Conservation (phyloP, 2,329 filamentous ascomycete genomes). For the Neocucurbitaria cava region DNA sequence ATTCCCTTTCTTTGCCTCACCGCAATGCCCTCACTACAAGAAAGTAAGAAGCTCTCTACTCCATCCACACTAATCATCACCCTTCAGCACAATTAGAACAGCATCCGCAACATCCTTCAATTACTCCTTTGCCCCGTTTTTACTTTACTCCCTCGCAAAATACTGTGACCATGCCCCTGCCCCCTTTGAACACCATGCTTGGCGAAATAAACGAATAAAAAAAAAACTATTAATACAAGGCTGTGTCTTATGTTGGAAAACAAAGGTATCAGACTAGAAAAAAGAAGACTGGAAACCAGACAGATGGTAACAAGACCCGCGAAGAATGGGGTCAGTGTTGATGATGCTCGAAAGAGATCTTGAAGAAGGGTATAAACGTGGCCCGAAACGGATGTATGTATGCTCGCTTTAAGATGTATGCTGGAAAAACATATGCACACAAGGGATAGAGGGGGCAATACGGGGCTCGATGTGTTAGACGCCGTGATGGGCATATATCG, state of each 20-base stretch:
- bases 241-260: neutral
- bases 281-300: neutral
- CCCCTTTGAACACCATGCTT: conserved; percentile 22
- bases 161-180: conserved; percentile 5
- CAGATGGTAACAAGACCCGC: neutral
- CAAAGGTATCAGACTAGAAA: neutral
- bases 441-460: neutral
- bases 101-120: neutral
- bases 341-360: conserved; percentile 11
- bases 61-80: no score
- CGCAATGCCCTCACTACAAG: no score
- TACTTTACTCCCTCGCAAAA: conserved; percentile 1
- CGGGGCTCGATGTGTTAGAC: neutral
- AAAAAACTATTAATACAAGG: conserved; percentile 17
- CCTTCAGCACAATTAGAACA: neutral
- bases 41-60: no score
- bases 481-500: neutral
- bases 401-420: conserved; percentile 14
- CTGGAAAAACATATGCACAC: conserved; percentile 10
- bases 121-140: neutral
- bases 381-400: conserved; percentile 1
- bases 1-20: no score
- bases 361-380: conserved; percentile 12
- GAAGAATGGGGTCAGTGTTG: neutral
- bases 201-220: neutral